Evolutionary conservation across 495 filamentous ascomycete species (phyloP).

Genomic region (Penicillium subrubescens): DNA sequence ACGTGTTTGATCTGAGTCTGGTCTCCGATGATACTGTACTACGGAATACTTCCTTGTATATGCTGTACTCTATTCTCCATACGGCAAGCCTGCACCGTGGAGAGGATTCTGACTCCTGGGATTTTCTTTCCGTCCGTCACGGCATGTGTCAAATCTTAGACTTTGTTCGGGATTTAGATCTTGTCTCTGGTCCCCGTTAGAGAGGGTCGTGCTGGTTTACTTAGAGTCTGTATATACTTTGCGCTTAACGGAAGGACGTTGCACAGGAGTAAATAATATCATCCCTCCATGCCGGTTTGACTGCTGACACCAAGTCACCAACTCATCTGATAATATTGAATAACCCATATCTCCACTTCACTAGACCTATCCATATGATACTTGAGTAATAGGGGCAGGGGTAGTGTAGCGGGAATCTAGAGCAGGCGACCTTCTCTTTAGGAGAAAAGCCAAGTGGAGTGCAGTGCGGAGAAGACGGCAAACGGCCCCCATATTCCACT

Average conservation of each 20-base stretch:
- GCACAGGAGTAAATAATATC: not conserved
- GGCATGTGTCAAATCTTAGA: not conserved
- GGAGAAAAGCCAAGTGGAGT: not conserved
- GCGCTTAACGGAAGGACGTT: not conserved
- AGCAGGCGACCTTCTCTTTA: not conserved
- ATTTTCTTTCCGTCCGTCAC: not conserved
- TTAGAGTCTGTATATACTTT: not conserved
- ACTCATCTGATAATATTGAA: not conserved
- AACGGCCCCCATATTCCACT: not conserved
- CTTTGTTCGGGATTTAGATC: conserved; percentile 3
- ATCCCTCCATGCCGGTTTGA: not conserved
- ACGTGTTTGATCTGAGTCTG: not conserved
- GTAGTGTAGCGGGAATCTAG: not conserved
- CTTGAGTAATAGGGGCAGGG: not conserved
- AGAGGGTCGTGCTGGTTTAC: too few relatives aligned
- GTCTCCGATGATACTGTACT: not conserved
- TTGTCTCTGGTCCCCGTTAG: not conserved
- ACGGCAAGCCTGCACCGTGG: not conserved
- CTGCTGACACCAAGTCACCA: not conserved
- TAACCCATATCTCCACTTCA: not conserved
- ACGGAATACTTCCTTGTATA: not conserved
- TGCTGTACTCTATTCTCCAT: not conserved
- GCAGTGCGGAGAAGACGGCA: not conserved
- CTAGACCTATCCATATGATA: too few relatives aligned
- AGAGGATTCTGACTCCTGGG: not conserved